Evolutionary conservation across 768 basidiomycete genomes (phyloP), one percentile per base, ranked within the genome.

Genomic region (Mrakia frigida): DNA sequence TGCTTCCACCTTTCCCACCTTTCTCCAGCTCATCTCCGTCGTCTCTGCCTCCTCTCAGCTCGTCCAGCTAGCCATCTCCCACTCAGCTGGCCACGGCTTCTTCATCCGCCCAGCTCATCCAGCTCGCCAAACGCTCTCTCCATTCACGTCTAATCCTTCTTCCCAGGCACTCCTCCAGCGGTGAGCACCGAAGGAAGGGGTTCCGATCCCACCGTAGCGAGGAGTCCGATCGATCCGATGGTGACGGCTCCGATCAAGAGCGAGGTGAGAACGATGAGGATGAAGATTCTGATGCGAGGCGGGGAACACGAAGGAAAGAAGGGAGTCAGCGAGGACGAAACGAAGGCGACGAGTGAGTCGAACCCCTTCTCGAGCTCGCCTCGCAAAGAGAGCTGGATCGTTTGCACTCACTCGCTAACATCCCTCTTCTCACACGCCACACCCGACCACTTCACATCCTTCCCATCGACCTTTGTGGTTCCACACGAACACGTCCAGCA

Each of bases 361-460:
- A 25, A 31, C 16, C n/a, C n/a, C n/a, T n/a, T n/a, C n/a, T n/a
- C n/a, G n/a, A n/a, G n/a, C n/a, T n/a, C n/a, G n/a, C n/a, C n/a
- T n/a, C n/a, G n/a, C n/a, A n/a, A n/a, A n/a, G n/a, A n/a, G n/a
- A n/a, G n/a, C n/a, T n/a, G n/a, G n/a, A n/a, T n/a, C n/a, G n/a
- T n/a, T n/a, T n/a, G n/a, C 21, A 88, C 91, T 78, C 80, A 92
- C 92, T 88, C 88, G 85, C 91, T 92, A 68, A 93, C 84, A 81
- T 94, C 92, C 83, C 88, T 89, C 79, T 89, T 87, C 85, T 93
- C 89, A 79, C 92, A 94, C 78, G 85, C 87, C 72, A 87, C 86
- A 6, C 92, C 92, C 0, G 87, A 92, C 92, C 92, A 94, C 43
- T 82, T 83, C 78, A 89, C 87, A n/a, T 68, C 65, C 5, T 86